Base-by-base conservation (phyloP, 2,329 filamentous ascomycete species). In the Sphaceloma murrayae region DNA sequence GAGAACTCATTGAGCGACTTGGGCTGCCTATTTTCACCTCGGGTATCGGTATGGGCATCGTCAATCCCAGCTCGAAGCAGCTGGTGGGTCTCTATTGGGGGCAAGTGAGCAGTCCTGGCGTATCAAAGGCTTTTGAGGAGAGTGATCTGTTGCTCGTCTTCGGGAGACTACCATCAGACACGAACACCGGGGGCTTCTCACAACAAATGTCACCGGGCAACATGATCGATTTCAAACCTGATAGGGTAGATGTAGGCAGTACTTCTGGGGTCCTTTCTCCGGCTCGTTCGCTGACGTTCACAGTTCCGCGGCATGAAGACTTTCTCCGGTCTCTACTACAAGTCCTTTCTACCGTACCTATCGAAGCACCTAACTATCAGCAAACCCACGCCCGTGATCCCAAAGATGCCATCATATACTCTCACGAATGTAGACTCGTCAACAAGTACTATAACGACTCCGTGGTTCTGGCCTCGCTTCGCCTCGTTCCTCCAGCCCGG, bases 51-150 rank as follows among this genome's bases (percentile, higher is more conserved):
- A 68, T 67, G 48, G 59, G 60, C 11, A 55, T 67, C 27, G 54
- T 68, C 14, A 65, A 68, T 47, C 65, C 67, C 48, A 61, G 58
- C 1, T 52, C 63, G 13, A 56, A 57, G n/a, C 52, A 58, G 34
- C 65, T 62, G 43, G 56, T 66, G 11, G 65, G 65, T 5, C 53
- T 64, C 2, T 66, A 65, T 56, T 65, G 66, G 42, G 66, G 66
- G 8, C 52, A 53, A n/a, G 50, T 62, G 5, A 58, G 61, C 9
- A 52, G 53, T 1, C 60, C 62, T 0, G 65, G 65, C 13, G 54
- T 67, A 1, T 52, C 57, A 4, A 55, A 60, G 22, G 62, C 56
- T 3, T 59, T 65, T 10, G 55, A 60, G 39, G 47, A 51, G 0
- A 57, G 56, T 19, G 65, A 69, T 43, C 40, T 64, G 5, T 53